phyloP scores from a whole-genome alignment of 805 yeast species.

The Myxozyma sirexii region DNA sequence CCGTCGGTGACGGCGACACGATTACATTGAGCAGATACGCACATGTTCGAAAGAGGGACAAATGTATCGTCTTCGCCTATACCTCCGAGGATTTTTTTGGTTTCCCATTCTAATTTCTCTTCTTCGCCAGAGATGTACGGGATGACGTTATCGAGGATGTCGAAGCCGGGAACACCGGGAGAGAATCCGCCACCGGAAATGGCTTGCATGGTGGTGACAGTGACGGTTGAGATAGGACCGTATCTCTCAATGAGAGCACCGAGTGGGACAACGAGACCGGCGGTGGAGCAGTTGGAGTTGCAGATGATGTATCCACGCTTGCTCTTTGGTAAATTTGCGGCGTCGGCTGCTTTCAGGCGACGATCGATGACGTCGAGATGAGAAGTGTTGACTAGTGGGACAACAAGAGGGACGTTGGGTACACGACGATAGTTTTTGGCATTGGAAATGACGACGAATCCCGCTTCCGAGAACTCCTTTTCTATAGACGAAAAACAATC shows the following conservation, averaged over 20 bases:
- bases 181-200: conserved; percentile 98
- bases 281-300: conserved; percentile 97
- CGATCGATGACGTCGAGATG: conserved; percentile 75
- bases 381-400: conserved; percentile 92
- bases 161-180: conserved; percentile 96
- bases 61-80: conserved; percentile 57
- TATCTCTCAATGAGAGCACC: conserved; percentile 88
- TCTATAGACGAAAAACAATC: conserved; percentile 47
- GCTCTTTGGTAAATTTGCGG: conserved; percentile 53
- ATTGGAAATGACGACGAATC: conserved; percentile 84
- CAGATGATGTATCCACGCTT: conserved; percentile 86
- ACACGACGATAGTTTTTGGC: conserved; percentile 95
- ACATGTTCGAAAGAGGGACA: conserved; percentile 65
- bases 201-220: conserved; percentile 94
- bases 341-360: conserved; percentile 49
- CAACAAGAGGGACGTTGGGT: conserved; percentile 84
- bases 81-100: conserved; percentile 86
- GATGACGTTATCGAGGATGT: conserved; percentile 88
- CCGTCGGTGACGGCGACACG: conserved; percentile 98
- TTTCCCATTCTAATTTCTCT: conserved; percentile 98
- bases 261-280: conserved; percentile 94
- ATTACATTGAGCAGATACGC: conserved; percentile 94
- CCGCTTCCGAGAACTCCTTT: conserved; percentile 76
- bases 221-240: conserved; percentile 86
- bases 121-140: conserved; percentile 97